Evolutionary conservation across 208 protist species (phyloP).

Genomic region (Willaertia magna): DNA sequence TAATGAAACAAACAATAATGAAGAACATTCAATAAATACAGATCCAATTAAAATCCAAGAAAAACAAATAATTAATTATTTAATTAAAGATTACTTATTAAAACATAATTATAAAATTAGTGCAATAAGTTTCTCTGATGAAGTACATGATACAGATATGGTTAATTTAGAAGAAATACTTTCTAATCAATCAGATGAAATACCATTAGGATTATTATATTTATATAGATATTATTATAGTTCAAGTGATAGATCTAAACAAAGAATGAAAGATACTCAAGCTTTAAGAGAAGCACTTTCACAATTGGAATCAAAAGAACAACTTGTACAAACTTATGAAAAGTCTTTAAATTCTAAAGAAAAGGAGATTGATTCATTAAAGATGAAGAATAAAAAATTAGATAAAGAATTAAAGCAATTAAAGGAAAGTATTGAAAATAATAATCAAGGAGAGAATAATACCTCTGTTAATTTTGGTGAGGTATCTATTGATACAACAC

Average conservation of each 20-base stretch:
- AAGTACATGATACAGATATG: not conserved
- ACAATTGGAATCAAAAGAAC: not conserved
- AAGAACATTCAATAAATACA: not conserved
- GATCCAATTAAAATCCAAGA: not conserved
- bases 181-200: not conserved
- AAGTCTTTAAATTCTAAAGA: not conserved
- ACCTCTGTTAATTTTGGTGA: too few relatives aligned
- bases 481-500: not conserved
- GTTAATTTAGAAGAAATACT: not conserved
- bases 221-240: conserved; percentile 1
- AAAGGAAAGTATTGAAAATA: too few relatives aligned
- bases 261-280: conserved; percentile 4
- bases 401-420: not conserved
- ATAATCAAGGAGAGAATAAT: not conserved
- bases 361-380: not conserved
- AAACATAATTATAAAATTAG: not conserved
- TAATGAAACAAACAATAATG: not conserved
- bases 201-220: not conserved
- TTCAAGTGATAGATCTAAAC: not conserved
- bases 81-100: not conserved
- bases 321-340: not conserved
- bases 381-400: not conserved
- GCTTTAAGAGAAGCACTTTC: not conserved
- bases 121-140: not conserved
- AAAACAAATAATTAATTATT: not conserved